These are phyloP conservation scores for Vitis hybrid DNA, from an alignment of 177 flowering plant species.

Conservation along the genomic window DNA sequence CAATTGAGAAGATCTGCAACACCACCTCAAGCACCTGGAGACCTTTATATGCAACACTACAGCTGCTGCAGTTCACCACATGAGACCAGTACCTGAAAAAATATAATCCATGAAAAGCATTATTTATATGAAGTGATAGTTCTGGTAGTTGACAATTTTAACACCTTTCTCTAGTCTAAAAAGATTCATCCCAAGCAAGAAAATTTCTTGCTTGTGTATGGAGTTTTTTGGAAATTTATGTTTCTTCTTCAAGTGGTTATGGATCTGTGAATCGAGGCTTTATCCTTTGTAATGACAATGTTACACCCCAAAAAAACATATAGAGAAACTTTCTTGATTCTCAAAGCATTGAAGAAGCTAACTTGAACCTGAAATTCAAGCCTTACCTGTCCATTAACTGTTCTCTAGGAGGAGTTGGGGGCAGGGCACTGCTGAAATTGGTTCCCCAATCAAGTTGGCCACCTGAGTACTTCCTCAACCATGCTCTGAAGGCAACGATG, in stretches of 20 bases:
- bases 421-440: no score
- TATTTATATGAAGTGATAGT: background rate
- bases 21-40: conserved; percentile 39
- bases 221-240: conserved; percentile 19
- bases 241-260: conserved; percentile 9
- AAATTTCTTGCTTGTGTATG: background rate
- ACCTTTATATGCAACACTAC: conserved; percentile 42
- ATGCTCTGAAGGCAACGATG: conserved; percentile 71
- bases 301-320: no score
- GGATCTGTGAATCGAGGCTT: no score
- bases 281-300: no score
- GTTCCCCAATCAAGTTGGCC: no score
- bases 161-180: background rate
- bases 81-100: conserved; percentile 50
- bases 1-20: conserved; percentile 42
- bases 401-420: no score
- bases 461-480: conserved; percentile 46
- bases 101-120: background rate
- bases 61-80: conserved; percentile 59
- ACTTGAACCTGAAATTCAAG: no score
- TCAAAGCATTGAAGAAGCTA: no score
- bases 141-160: background rate
- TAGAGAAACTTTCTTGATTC: no score
- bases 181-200: background rate
- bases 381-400: conserved; percentile 21